phyloP scores from a whole-genome alignment of 2,329 filamentous ascomycete species.

The Colletotrichum noveboracense region DNA sequence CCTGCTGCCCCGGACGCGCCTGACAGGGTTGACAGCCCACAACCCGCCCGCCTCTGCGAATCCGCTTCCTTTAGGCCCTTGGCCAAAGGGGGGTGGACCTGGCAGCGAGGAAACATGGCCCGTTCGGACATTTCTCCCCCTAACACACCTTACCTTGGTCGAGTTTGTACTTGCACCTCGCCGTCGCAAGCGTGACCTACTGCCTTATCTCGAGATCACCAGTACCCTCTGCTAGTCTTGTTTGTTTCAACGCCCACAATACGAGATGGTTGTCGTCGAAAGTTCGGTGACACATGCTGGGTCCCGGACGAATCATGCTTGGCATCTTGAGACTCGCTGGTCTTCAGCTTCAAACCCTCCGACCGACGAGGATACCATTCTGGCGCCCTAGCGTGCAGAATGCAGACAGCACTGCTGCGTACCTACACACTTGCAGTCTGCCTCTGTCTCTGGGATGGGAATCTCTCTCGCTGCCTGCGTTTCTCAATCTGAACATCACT shows the following conservation, averaged over 20 bases:
- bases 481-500: constrained; percentile 17
- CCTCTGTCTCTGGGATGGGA: not conserved
- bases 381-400: not conserved
- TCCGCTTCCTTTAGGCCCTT: not conserved
- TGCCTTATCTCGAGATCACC: not conserved
- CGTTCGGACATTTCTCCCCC: constrained; percentile 17
- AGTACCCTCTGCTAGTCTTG: not conserved
- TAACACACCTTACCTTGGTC: not conserved
- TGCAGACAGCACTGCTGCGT: not conserved
- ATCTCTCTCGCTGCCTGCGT: not conserved
- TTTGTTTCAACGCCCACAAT: constrained; percentile 17
- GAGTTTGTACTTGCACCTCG: not conserved
- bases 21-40: constrained; percentile 5
- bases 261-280: constrained; percentile 9
- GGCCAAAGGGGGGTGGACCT: not conserved
- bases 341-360: constrained; percentile 18
- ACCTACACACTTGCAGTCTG: not conserved
- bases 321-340: constrained; percentile 18
- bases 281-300: constrained; percentile 12
- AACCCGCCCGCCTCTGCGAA: not conserved
- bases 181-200: not conserved
- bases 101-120: constrained; percentile 14
- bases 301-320: constrained; percentile 6
- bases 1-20: not conserved
- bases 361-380: not conserved